phyloP scores from a whole-genome alignment of 2,329 filamentous ascomycete genomes.

The Talaromyces sp. region DNA sequence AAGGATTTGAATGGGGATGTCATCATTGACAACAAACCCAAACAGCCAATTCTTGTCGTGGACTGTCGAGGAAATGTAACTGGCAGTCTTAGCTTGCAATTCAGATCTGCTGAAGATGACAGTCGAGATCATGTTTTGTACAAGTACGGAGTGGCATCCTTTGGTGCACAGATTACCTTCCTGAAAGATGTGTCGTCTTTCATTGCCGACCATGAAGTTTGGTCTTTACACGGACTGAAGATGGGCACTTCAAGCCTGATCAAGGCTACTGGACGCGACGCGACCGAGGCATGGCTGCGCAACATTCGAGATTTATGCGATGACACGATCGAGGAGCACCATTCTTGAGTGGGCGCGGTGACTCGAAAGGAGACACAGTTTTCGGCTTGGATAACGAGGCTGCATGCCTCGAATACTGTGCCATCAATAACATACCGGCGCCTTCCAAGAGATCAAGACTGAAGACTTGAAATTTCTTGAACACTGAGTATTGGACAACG shows the following conservation, averaged over 20 bases:
- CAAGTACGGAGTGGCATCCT: constrained; percentile 11
- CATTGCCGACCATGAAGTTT: not conserved
- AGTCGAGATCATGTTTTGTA: not conserved
- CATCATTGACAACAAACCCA: not conserved
- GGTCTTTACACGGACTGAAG: not conserved
- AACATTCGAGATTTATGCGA: not conserved
- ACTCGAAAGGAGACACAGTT: not conserved
- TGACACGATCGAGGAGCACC: not conserved
- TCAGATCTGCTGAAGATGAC: not conserved
- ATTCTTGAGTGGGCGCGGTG: not conserved
- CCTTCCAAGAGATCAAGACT: too few relatives aligned
- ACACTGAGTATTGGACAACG: not conserved
- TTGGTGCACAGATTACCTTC: constrained; percentile 11
- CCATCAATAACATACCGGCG: not conserved
- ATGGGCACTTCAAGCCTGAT: constrained; percentile 12
- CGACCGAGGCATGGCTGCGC: constrained; percentile 17
- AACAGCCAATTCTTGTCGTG: not conserved
- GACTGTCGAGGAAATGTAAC: constrained; percentile 8
- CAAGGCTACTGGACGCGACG: constrained; percentile 18
- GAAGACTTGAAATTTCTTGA: not conserved
- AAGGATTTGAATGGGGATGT: constrained; percentile 8
- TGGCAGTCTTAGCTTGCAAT: not conserved
- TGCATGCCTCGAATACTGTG: not conserved
- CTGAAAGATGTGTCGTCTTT: constrained; percentile 1
- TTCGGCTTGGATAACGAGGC: not conserved